Conservation (phyloP, 2,329 filamentous ascomycete genomes). For the Colletotrichum caudatum region DNA sequence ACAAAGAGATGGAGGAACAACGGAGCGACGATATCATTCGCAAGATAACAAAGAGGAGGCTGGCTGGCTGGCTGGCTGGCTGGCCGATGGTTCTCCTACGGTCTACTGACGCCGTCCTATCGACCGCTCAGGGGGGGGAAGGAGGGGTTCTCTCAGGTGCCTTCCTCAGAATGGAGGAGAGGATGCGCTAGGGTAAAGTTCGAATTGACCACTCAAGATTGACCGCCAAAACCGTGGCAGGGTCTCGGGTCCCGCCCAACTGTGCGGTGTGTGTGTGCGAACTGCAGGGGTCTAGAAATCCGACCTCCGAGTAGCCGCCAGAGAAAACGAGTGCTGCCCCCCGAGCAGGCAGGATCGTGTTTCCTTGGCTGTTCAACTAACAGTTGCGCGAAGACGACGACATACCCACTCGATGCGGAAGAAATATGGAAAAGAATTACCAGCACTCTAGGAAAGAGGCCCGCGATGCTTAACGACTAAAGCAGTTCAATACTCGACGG, state of each 20-base stretch:
- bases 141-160: slow-evolving; percentile 13
- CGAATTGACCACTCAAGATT: slow-evolving; percentile 27
- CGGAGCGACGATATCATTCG: background rate
- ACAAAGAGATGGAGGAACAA: background rate
- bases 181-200: background rate
- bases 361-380: too few relatives aligned
- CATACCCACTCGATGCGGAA: too few relatives aligned
- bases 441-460: background rate
- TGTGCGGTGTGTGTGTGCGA: slow-evolving; percentile 29
- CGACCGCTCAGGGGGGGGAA: slow-evolving; percentile 1
- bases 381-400: background rate
- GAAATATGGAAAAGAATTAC: too few relatives aligned
- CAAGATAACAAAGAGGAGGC: slow-evolving; percentile 10
- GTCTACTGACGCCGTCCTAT: slow-evolving; percentile 2
- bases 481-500: background rate
- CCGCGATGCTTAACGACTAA: slow-evolving; percentile 4
- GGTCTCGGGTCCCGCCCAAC: slow-evolving; percentile 37
- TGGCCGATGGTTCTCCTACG: background rate
- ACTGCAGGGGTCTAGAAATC: slow-evolving; percentile 23
- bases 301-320: background rate
- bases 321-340: background rate
- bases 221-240: slow-evolving; percentile 26
- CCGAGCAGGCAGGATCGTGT: background rate
- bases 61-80: slow-evolving; percentile 3
- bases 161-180: slow-evolving; percentile 11